Evolutionary conservation across 2,329 filamentous ascomycete species (phyloP), one percentile per base, ranked within the genome.

Genomic region (Biscogniauxia sp.): DNA sequence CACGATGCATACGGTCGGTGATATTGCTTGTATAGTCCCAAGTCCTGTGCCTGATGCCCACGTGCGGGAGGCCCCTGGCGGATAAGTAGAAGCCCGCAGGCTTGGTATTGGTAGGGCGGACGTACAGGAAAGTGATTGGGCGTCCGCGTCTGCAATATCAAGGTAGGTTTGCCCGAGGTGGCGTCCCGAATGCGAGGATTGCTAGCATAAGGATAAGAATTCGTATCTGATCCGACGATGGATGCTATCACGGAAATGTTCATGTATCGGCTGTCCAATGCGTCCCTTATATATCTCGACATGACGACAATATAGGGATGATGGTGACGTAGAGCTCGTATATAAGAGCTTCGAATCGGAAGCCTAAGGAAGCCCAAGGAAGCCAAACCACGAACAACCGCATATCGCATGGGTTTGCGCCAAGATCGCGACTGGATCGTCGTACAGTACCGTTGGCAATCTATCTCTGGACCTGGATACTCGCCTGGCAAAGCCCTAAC

Each of bases 111-210:
- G 23, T 20, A 55, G 20, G 32, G 52, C 56, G 17, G 32, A 20
- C 32, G 15, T 6, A 23, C 28, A 54, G 49, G 41, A 11, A 19
- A 54, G 9, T 49, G 53, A 55, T 59, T 59, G 57, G 53, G 23
- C 26, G 17, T 51, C 50, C 9, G 19, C 41, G 9, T 50, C 45
- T 19, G 32, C 19, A 54, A 54, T 41, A n/a, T 51, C 13, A 23
- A 51, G 57, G 37, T 45, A 45, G 13, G 15, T 20, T 20, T 51
- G 20, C 53, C 28, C 28, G 53, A 59, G 32, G 57, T 59, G 57
- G 57, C 57, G 57, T 55, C 53, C 57, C 57, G 57, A 55, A 37
- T 15, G 57, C 49, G 41, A 59, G 50, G 3, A 28, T 13, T 17
- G 49, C 25, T 51, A 56, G 23, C 19, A 56, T 19, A 20, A 6